Base-by-base conservation (phyloP, 2,329 filamentous ascomycete species). In the Parascedosporium putredinis region DNA sequence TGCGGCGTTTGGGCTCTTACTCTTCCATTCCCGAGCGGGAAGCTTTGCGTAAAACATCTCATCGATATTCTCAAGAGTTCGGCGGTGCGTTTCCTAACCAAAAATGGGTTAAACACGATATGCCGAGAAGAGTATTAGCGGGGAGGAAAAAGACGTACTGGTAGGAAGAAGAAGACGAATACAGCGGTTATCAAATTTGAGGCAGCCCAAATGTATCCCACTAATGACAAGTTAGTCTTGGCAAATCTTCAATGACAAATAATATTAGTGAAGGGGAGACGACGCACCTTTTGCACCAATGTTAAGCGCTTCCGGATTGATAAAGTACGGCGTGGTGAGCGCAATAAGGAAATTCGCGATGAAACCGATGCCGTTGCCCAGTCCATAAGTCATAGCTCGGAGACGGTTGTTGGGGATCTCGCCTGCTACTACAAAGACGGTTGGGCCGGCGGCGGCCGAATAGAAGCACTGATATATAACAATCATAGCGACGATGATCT, bases 101-200 rank as follows among this genome's bases (percentile, higher is more conserved):
- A 34, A 12, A 34, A 7, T 34, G 12, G 31, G 16, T 12, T 34
- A 12, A 34, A 16, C 31, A 34, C 18, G 40, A 43, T 20, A 16
- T 9, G 5, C 29, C 8, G 24, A 14, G 7, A n/a, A 5, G 22
- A 25, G 14, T 25, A 14, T 31, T 16, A 5, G 22, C 48, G 23
- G 48, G 24, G 31, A 50, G 27, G 48, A 27, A 45, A 36, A 49
- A 49, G 48, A 45, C 43, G 18, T 51, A 51, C 50, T 36, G 50
- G 50, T 31, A 51, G 12, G 45, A 24, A 51, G 50, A 51, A 51
- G 50, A 48, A 51, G 12, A 51, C 22, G 24, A 51, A 51, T 25
- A 24, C 33, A 25, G 27, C 45, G 38, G 44, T 47, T 20, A 51
- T 45, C 2, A 48, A 16, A 45, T 51, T 51, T 23, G 50, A 51